phyloP scores from a whole-genome alignment of 2,329 filamentous ascomycete genomes.

The Fusarium udum region DNA sequence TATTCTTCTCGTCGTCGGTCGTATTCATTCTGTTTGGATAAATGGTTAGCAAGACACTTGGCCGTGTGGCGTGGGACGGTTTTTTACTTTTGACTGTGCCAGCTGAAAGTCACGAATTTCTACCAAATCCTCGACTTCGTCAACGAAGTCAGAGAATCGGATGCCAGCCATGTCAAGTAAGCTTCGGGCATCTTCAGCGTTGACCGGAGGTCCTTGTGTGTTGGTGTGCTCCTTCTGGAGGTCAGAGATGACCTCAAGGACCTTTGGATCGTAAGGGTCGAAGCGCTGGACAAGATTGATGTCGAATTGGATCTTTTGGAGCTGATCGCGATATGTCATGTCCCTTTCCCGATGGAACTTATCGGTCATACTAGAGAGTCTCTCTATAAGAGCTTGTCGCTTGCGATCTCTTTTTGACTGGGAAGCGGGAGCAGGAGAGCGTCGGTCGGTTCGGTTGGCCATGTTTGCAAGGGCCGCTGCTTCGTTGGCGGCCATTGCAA shows the following conservation, averaged over 20 bases:
- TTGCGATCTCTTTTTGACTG: slow-evolving; percentile 91
- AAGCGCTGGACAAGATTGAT: slow-evolving; percentile 86
- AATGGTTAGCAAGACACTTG: slow-evolving; percentile 24
- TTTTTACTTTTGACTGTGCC: slow-evolving; percentile 79
- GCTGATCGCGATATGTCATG: slow-evolving; percentile 84
- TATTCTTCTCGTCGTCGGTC: slow-evolving; percentile 69
- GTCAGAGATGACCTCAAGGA: slow-evolving; percentile 76
- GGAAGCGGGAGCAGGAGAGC: slow-evolving; percentile 51
- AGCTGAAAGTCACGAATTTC: slow-evolving; percentile 88
- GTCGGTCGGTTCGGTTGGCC: slow-evolving; percentile 48
- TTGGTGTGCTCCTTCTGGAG: slow-evolving; percentile 66
- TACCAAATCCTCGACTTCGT: slow-evolving; percentile 86
- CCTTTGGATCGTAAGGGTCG: slow-evolving; percentile 78
- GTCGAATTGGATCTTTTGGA: slow-evolving; percentile 91
- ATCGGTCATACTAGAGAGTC: slow-evolving; percentile 77
- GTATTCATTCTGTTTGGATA: slow-evolving; percentile 63
- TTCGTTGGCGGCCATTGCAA: slow-evolving; percentile 54
- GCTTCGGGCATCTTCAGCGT: slow-evolving; percentile 59
- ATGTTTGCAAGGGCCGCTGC: slow-evolving; percentile 46
- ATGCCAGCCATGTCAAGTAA: slow-evolving; percentile 81
- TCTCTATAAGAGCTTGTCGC: slow-evolving; percentile 82
- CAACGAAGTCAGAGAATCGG: slow-evolving; percentile 84
- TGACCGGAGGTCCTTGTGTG: slow-evolving; percentile 51
- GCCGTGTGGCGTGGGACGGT: background rate
- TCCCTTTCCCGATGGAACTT: slow-evolving; percentile 85